Conservation (phyloP, 2,329 filamentous ascomycete species). For the Tolypocladium endophyticum region DNA sequence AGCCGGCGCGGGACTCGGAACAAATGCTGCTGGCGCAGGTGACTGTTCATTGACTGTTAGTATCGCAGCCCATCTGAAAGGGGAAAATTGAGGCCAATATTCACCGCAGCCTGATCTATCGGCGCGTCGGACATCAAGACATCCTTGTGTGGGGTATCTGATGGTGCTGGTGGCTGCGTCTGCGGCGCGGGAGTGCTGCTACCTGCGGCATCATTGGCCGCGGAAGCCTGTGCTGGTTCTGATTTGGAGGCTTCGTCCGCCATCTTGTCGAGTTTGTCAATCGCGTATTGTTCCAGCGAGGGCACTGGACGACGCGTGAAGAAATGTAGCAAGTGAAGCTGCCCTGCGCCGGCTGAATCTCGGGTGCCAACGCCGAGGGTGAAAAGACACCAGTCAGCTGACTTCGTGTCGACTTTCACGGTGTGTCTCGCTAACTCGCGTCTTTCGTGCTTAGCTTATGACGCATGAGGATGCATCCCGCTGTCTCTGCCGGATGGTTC, state of each 20-base stretch:
- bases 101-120: conserved; percentile 29
- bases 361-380: neutral
- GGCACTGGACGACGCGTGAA: neutral
- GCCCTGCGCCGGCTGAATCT: conserved; percentile 2
- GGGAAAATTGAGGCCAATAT: neutral
- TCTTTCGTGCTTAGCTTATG: neutral
- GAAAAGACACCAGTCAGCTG: conserved; percentile 21
- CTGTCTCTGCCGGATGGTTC: neutral
- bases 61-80: neutral
- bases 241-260: conserved; percentile 15
- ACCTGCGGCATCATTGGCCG: conserved; percentile 10
- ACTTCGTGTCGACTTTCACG: conserved; percentile 20
- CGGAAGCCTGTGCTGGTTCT: conserved; percentile 9
- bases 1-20: conserved; percentile 30
- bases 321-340: neutral
- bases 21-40: conserved; percentile 23
- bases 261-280: conserved; percentile 10
- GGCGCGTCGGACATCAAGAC: conserved; percentile 33
- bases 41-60: conserved; percentile 11
- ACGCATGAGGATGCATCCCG: neutral
- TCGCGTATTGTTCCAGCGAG: neutral
- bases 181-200: conserved; percentile 9
- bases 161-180: conserved; percentile 3
- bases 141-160: conserved; percentile 22
- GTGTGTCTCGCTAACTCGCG: neutral